phyloP scores from a whole-genome alignment of 2,329 filamentous ascomycete species.

The Xylariaceae sp. region DNA sequence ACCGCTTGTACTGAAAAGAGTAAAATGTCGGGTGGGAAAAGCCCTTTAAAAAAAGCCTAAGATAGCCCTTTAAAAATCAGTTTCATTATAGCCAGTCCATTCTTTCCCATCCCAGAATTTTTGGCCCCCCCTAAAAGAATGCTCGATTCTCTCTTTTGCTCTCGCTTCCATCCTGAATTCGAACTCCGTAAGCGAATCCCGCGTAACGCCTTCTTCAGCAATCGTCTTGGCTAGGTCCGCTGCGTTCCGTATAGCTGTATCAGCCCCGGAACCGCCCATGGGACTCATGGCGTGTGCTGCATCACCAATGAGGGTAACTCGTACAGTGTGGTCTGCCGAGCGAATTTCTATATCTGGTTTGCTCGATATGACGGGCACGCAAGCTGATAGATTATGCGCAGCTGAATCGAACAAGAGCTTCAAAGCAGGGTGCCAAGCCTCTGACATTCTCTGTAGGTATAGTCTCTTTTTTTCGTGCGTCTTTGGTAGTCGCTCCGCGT shows the following conservation, averaged over 20 bases:
- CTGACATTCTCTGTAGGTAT: constrained; percentile 31
- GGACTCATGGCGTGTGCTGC: constrained; percentile 42
- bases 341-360: constrained; percentile 39
- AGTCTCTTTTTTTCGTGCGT: constrained; percentile 34
- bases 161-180: constrained; percentile 37
- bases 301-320: constrained; percentile 38
- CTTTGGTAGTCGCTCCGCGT: constrained; percentile 32
- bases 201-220: constrained; percentile 32
- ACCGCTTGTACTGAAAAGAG: too few relatives aligned
- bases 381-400: constrained; percentile 33
- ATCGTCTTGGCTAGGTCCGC: constrained; percentile 37
- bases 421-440: constrained; percentile 39
- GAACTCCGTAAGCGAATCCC: constrained; percentile 28
- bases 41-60: not conserved
- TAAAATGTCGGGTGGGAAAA: too few relatives aligned
- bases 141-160: constrained; percentile 40
- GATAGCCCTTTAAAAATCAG: constrained; percentile 23
- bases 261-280: constrained; percentile 41
- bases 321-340: constrained; percentile 22
- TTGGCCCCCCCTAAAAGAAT: constrained; percentile 40
- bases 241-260: constrained; percentile 39
- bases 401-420: constrained; percentile 37
- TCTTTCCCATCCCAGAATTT: constrained; percentile 40
- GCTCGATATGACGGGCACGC: constrained; percentile 39
- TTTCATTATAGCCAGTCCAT: constrained; percentile 35